Evolutionary conservation across 306 rosid genomes (phyloP), one percentile per base, ranked within the genome.

Genomic region (Spatholobus suberectus): DNA sequence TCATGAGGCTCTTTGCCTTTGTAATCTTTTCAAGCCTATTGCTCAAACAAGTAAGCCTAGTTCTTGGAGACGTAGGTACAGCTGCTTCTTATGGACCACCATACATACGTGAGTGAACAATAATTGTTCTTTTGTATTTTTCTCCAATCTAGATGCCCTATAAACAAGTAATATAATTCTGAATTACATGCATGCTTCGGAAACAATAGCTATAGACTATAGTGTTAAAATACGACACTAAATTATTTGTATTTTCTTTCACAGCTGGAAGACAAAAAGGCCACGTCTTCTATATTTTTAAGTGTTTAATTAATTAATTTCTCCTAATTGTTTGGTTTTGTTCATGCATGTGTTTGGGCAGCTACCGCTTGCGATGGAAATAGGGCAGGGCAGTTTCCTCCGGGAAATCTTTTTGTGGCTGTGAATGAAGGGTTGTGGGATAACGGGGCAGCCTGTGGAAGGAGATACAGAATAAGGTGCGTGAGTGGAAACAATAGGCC

Each of bases 371-470:
- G 96, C 70, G 69, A 76, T 8, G 92, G 94, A 12, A 82, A 66
- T 12, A 79, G 77, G 32, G 2, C 58, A 51, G 82, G 81, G 0
- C 91, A 90, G 73, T 89, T 92, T 70, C 96, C 94, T 0, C 77
- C 88, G 0, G 93, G 90, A 0, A 87, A 82, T 41, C 57, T 85
- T 1, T 90, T 90, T 24, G 92, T 78, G 32, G 87, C 95, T 0
- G 97, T 90, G 78, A 88, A 88, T 46, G 95, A 92, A 77, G 95
- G 93, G 8, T 77, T 90, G 34, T 92, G 97, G 97, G 97, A 92
- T 35, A 90, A 92, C 14, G 97, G 97, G 0, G 97, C 93, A 2
- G 93, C 97, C 0, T 90, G 96, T 71, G 97, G 96, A 37, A 83
- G 96, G 73, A 69, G 91, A n/a, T 93, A 91, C 86, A 86, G 88